A percentile compares a stretch with the other conserved stretches of the same genome.
phyloP scores from a whole-genome alignment of 805 yeast genomes.

The Schwanniomyces pseudopolymorphus region DNA sequence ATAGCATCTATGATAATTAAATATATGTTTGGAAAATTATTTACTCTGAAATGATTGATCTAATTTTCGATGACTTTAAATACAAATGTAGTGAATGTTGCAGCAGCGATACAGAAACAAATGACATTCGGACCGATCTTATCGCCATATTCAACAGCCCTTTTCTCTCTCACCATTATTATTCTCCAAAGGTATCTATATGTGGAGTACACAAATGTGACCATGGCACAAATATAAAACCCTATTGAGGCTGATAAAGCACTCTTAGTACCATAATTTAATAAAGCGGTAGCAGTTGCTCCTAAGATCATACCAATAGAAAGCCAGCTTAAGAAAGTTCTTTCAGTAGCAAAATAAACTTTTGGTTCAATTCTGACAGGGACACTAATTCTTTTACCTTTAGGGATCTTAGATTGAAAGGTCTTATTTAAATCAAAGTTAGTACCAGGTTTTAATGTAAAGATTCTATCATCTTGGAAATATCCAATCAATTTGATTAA shows the following conservation, averaged over 20 bases:
- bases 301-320: slow-evolving; percentile 86
- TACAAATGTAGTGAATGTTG: slow-evolving; percentile 62
- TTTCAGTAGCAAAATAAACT: slow-evolving; percentile 97
- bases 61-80: slow-evolving; percentile 45
- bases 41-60: neutral
- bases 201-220: slow-evolving; percentile 71
- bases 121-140: slow-evolving; percentile 82
- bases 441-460: slow-evolving; percentile 44
- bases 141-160: slow-evolving; percentile 84
- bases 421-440: slow-evolving; percentile 43
- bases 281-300: slow-evolving; percentile 82
- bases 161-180: slow-evolving; percentile 74
- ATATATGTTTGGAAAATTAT: too few relatives aligned
- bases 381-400: slow-evolving; percentile 84
- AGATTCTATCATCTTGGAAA: slow-evolving; percentile 46
- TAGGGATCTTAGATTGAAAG: slow-evolving; percentile 66
- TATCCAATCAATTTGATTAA: slow-evolving; percentile 39
- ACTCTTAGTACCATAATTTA: slow-evolving; percentile 76
- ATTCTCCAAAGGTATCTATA: slow-evolving; percentile 80
- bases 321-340: slow-evolving; percentile 92
- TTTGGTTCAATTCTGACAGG: slow-evolving; percentile 98
- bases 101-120: slow-evolving; percentile 69
- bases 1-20: neutral
- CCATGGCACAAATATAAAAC: slow-evolving; percentile 77
- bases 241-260: slow-evolving; percentile 83